Base-by-base conservation (phyloP, 768 basidiomycete genomes). In the Rhodotorula taiwanensis region DNA sequence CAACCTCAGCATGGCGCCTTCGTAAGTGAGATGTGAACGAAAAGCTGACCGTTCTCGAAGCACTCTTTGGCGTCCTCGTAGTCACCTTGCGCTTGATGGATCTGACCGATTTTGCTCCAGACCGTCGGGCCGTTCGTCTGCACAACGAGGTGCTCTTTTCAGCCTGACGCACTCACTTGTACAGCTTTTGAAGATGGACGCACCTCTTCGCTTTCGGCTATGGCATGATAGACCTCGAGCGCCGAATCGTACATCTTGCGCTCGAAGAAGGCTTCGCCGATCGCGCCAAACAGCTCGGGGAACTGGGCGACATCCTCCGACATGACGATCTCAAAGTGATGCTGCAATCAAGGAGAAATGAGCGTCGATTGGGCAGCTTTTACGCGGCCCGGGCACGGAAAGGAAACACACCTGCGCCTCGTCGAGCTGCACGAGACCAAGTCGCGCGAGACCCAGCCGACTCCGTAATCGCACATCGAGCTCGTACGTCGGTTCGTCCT, bases 181-280 rank as follows among this genome's bases (percentile, higher is more conserved):
- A 8, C 43, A 7, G 16, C 43, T 20, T 10, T 8, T 20, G 16
- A 25, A n/a, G 1, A 14, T 16, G 23, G 13, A 75, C 83, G 39
- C 72, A 90, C 90, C 55, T 82, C 83, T 23, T 85, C 82, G 73
- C 87, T 83, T 13, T 82, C 82, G 23, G 88, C 86, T 27, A 94
- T 81, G 15, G 82, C 77, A 73, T 87, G 87, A 71, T 89, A 93
- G 49, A 89, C 86, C 0, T 84, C 84, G 30, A 84, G 79, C 0
- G 94, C 94, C 54, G 88, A 84, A 0, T 82, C 82, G 76, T 84
- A 90, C 78, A 88, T 77, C 64, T 84, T 83, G 13, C 82, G 79
- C 43, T 89, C 84, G 67, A 86, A 86, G 73, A 87, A 87, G 0
- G 87, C 88, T 68, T 90, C 88, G 0, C 88, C 92, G 39, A 94